Conservation (phyloP, 2,329 filamentous ascomycete genomes). For the Neurospora sp. region DNA sequence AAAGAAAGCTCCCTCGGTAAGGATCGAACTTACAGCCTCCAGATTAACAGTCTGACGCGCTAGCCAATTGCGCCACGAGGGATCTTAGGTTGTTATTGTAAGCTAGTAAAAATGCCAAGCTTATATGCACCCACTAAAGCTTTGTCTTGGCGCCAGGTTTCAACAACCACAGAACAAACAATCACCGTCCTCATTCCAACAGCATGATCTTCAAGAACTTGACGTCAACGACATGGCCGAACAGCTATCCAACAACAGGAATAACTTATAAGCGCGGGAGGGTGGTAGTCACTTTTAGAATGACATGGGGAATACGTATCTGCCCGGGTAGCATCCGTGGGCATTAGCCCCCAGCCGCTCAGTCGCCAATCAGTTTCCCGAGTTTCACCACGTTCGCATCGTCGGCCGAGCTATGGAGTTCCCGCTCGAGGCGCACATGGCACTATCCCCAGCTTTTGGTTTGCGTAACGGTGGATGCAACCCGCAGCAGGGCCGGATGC, state of each 20-base stretch:
- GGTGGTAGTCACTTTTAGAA: not conserved
- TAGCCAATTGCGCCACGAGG: not conserved
- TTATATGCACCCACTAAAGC: not conserved
- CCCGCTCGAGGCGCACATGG: not conserved
- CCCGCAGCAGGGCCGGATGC: conserved; percentile 2
- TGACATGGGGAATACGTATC: not conserved
- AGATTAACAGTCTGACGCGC: not conserved
- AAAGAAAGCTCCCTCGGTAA: not conserved
- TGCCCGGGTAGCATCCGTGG: not conserved
- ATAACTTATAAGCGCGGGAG: not conserved
- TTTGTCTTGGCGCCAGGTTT: not conserved
- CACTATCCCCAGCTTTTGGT: not conserved
- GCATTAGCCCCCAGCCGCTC: not conserved
- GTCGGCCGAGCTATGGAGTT: conserved; percentile 6
- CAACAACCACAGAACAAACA: not conserved
- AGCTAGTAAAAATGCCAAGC: rapidly evolving
- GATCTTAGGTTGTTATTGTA: not conserved
- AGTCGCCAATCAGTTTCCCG: conserved; percentile 12
- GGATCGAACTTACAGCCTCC: not conserved
- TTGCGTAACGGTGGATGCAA: not conserved
- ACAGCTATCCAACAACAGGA: not conserved
- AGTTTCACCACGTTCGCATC: conserved; percentile 11
- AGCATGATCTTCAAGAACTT: not conserved
- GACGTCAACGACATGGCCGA: not conserved
- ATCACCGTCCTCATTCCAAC: not conserved